Percentiles rank a stretch among this genome's conserved stretches.
Evolutionary conservation across 805 yeast species (phyloP).

Genomic region (Dipodascopsis tothii): DNA sequence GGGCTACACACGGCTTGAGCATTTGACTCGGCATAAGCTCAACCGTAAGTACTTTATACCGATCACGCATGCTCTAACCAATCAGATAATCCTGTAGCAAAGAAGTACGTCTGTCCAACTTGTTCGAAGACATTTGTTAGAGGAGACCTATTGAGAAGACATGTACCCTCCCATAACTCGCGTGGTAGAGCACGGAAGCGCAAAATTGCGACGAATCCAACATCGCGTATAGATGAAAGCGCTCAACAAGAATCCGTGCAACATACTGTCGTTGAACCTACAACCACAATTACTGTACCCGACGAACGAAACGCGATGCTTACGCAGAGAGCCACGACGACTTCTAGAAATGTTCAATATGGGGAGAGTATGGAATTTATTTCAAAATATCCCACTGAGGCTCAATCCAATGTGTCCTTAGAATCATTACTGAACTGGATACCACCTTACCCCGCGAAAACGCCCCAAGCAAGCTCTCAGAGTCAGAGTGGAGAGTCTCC

Average conservation of each 20-base stretch:
- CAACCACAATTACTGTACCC: not conserved
- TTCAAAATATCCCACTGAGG: not conserved
- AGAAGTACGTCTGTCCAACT: constrained; percentile 21
- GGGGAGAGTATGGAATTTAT: not conserved
- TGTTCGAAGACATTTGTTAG: constrained; percentile 19
- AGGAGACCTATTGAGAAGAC: constrained; percentile 16
- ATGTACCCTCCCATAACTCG: constrained; percentile 11
- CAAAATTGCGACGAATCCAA: no score
- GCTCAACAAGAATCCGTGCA: no score
- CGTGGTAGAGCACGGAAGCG: not conserved
- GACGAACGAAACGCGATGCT: not conserved
- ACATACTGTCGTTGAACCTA: not conserved
- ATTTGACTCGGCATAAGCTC: constrained; percentile 25
- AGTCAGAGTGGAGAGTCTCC: no score
- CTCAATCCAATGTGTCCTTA: no score
- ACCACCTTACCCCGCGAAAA: no score
- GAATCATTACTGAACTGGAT: no score
- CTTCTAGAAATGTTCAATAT: not conserved
- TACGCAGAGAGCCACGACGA: not conserved
- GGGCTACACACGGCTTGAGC: constrained; percentile 25
- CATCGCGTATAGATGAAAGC: no score
- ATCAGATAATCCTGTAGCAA: constrained; percentile 24
- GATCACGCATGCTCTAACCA: constrained; percentile 9
- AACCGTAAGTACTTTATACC: constrained; percentile 21
- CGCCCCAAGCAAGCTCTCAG: no score